Evolutionary conservation across 139 green algal species (phyloP), one percentile per base, ranked within the genome.

Genomic region (Tetraselmis chui): DNA sequence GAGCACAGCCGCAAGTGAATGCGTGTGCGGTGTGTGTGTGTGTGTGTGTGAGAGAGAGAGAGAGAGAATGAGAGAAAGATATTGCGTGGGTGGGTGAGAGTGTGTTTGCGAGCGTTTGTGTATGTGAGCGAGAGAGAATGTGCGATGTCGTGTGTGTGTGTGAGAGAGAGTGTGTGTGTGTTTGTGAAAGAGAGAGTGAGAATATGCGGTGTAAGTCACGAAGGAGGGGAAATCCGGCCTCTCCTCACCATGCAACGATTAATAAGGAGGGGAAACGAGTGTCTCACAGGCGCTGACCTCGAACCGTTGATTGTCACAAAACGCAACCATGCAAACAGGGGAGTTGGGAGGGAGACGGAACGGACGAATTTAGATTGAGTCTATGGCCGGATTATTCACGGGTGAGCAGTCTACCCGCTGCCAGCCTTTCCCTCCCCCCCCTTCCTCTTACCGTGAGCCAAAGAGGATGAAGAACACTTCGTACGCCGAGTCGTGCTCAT

Each of bases 391-490:
- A 5, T 18, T 67, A 18, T 5, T 67, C 45, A 67, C 45, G 45
- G 45, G 5, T 67, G 45, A 67, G 45, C 45, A 5, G 45, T 67
- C 18, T 67, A 67, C 11, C 45, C 45, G 45, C 45, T n/a, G n/a
- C n/a, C n/a, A n/a, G n/a, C n/a, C n/a, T n/a, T n/a, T n/a, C n/a
- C n/a, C n/a, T n/a, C n/a, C n/a, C n/a, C n/a, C n/a, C n/a, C n/a
- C n/a, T n/a, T n/a, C n/a, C n/a, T n/a, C n/a, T n/a, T n/a, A 67
- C 31, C 77, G 23, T 24, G 31, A 29, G 79, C 88, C 94, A 1
- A 84, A 85, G 31, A 97, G 82, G 32, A 97, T 91, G 79, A 97
- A 94, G 85, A 97, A 97, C 5, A 97, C 84, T 84, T 97, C 94
- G 81, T 97, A 88, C 0, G 89, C 93, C 1, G 75, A 76, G 0